Base-by-base conservation (phyloP, 352 stramenopile species). In the Phytophthora litchii region DNA sequence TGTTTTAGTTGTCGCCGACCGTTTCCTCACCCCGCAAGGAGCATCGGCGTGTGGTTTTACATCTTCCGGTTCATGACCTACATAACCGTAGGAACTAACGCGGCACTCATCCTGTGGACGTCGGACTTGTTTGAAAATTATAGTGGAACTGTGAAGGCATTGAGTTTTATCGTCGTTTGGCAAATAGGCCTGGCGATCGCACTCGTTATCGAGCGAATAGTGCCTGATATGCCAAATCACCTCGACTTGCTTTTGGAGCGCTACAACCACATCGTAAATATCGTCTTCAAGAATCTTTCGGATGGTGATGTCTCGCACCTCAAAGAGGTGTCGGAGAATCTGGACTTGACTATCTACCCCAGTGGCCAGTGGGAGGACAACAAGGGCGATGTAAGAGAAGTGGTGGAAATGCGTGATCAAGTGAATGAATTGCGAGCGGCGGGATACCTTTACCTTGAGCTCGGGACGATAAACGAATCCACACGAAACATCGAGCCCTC, bases 1-100 rank as follows among this genome's bases (percentile, higher is more conserved):
- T 89, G 79, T 54, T 86, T 75, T 38, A 60, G 72, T 36, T 75
- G 83, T 50, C 83, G 84, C 2, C 81, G 89, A 12, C 82, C 86
- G 9, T 89, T 91, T 51, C 83, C 88, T 1, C 54, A 83, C 14
- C 67, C 78, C 17, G 80, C 86, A 1, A 83, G 94, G 55, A 85
- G 72, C 70, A 96, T 98, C 64, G 91, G 92, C 34, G 91, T 92
- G 36, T 98, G 92, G 93, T 89, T 85, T 45, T 85, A 85, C 65
- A 83, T 89, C 32, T 53, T 89, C 40, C 74, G 80, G 13, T 78
- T 86, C 60, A 90, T 92, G 67, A 83, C 78, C 31, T 88, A 84
- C 65, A 78, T 87, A 7, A 74, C 82, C 4, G 56, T 92, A 1
- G 80, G 54, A 19, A 92, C 80, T n/a, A 92, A 90, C 44, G 64